These are phyloP conservation scores for Pelargonium fulgidum DNA, from an alignment of 441 rosid genomes.

Conservation along the genomic window DNA sequence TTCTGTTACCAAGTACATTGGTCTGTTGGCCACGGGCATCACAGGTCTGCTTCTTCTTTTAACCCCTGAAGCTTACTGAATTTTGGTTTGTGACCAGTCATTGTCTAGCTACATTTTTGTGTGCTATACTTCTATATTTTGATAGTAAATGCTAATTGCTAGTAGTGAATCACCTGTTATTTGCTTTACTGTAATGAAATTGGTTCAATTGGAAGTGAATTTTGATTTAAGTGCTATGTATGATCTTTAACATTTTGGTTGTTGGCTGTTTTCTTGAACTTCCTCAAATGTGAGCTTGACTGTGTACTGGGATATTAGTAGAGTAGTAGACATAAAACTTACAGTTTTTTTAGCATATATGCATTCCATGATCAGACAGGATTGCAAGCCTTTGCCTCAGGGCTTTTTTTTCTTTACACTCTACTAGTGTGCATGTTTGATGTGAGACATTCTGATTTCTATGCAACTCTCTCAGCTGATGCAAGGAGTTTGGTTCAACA, in stretches of 20 bases:
- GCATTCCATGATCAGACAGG: too few relatives aligned
- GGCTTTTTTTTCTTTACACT: background rate
- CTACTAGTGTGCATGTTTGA: background rate
- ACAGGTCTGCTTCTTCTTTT: conserved; percentile 44
- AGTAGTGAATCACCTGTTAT: background rate
- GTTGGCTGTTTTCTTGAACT: background rate
- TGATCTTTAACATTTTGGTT: background rate
- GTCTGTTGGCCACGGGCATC: conserved; percentile 86
- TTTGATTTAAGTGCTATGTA: background rate
- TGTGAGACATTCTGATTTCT: background rate
- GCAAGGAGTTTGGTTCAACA: conserved; percentile 94
- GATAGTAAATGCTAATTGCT: background rate
- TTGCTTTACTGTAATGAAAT: background rate
- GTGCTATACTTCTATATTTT: background rate
- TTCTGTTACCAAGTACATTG: conserved; percentile 77
- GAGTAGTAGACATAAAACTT: background rate
- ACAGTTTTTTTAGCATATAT: background rate
- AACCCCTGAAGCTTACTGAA: background rate
- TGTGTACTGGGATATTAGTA: background rate
- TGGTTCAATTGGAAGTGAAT: background rate
- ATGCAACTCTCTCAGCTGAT: conserved; percentile 62
- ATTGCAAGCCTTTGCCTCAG: background rate
- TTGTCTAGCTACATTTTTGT: background rate
- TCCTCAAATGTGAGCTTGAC: background rate
- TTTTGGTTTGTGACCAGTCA: background rate